phyloP scores from a whole-genome alignment of 495 filamentous ascomycete species.

The Thermothielavioides terrestris region DNA sequence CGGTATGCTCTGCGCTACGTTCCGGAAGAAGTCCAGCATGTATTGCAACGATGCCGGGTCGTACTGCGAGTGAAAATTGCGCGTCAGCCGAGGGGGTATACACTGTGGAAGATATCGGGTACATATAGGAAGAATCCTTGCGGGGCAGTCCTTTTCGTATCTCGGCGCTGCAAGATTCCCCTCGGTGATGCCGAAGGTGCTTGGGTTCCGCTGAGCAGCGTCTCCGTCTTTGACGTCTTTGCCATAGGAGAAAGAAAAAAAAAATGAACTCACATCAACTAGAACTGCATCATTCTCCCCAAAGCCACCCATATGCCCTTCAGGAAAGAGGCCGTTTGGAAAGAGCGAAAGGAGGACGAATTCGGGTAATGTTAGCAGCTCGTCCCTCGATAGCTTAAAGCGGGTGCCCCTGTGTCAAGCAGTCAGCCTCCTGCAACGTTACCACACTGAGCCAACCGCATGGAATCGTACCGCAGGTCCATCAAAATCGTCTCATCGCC shows the following conservation, averaged over 20 bases:
- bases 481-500: slow-evolving; percentile 94
- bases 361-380: slow-evolving; percentile 89
- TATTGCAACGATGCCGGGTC: slow-evolving; percentile 93
- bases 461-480: slow-evolving; percentile 67
- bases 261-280: slow-evolving; percentile 71
- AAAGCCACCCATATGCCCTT: slow-evolving; percentile 91
- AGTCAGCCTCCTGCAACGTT: slow-evolving; percentile 16
- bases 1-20: slow-evolving; percentile 89
- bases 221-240: no score
- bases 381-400: slow-evolving; percentile 88
- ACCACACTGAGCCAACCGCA: neutral
- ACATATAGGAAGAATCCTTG: no score
- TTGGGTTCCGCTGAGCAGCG: no score
- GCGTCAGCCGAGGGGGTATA: no score
- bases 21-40: slow-evolving; percentile 98
- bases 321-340: slow-evolving; percentile 93
- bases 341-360: slow-evolving; percentile 98
- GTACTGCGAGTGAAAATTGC: slow-evolving; percentile 73
- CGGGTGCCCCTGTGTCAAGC: slow-evolving; percentile 64
- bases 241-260: no score
- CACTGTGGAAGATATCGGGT: no score
- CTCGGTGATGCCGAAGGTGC: no score
- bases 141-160: no score
- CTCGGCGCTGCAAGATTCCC: no score
- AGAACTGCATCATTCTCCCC: slow-evolving; percentile 86